Base-by-base conservation (phyloP, 1,139 yeast genomes). In the Suhomyces coccinellae region DNA sequence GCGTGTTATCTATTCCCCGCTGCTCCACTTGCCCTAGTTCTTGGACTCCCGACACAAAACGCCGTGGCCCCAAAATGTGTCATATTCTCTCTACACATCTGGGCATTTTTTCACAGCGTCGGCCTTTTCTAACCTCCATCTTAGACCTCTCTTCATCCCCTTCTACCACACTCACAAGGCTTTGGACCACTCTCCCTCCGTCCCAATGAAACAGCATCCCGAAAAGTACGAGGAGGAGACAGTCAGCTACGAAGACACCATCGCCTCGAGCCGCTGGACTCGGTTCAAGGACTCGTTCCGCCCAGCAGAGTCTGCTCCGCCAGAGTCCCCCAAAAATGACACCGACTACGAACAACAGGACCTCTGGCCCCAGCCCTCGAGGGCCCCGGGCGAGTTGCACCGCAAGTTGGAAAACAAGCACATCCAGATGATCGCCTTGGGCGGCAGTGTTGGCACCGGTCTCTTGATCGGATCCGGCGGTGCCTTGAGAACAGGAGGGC, bases 381-480 rank as follows among this genome's bases (percentile, higher is more conserved):
- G 63, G 63, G 45, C 24, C 8, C 24, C 24, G 2, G 73, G 69
- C 37, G 73, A 71, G 11, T 61, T 69, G 43, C 65, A 69, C 20
- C 58, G 75, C 50, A 58, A 65, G 44, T 66, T 73, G 48, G 64
- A 69, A 49, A 60, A 70, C 33, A 62, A 76, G 50, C 77, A 73
- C 51, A 61, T 73, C 46, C 74, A 69, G 48, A 70, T 71, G 77
- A 71, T 72, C 50, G 75, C 77, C 37, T 65, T 73, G 47, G 77
- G 77, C 41, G 77, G 77, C 38, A 58, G 69, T 41, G 71, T 73
- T 44, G 69, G 71, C 49, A 52, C 69, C 56, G 56, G 67, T 66
- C 67, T 83, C 47, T 80, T 84, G 54, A 84, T 89, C 37, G 96
- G 96, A 45, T 77, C 86, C 15, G 96, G 95, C 32, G 69, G 75